Percentiles rank a stretch among this genome's conserved stretches.
Evolutionary conservation across 2,329 filamentous ascomycete genomes (phyloP).

Genomic region (Thielaviopsis populi): DNA sequence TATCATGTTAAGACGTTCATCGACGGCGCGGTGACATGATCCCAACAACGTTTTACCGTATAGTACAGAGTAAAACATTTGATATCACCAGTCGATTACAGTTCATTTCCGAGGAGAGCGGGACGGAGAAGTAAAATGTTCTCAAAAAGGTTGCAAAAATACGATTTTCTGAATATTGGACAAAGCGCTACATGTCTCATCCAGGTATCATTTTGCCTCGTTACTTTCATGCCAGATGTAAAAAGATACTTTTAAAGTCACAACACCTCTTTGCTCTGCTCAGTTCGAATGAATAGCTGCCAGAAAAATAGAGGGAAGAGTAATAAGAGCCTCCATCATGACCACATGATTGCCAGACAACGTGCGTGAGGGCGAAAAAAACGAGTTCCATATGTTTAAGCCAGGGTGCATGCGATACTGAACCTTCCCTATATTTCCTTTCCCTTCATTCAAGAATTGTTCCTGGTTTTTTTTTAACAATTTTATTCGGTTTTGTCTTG

Average conservation of each 20-base stretch:
- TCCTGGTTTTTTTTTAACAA: slow-evolving; percentile 25
- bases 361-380: slow-evolving; percentile 1
- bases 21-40: too few relatives aligned
- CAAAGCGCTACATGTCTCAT: background rate
- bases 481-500: slow-evolving; percentile 17
- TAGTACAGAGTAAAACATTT: too few relatives aligned
- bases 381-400: slow-evolving; percentile 16
- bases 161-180: background rate
- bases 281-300: background rate
- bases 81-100: too few relatives aligned
- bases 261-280: slow-evolving; percentile 10
- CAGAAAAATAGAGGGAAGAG: slow-evolving; percentile 11
- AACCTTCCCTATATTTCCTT: slow-evolving; percentile 9
- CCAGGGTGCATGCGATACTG: slow-evolving; percentile 11
- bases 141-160: background rate
- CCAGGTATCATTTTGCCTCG: background rate
- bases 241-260: slow-evolving; percentile 6
- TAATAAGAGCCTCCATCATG: slow-evolving; percentile 3
- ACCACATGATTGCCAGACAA: background rate
- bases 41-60: too few relatives aligned
- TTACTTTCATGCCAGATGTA: background rate
- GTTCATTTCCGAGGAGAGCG: too few relatives aligned
- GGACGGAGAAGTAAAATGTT: too few relatives aligned
- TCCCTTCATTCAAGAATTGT: slow-evolving; percentile 18
- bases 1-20: too few relatives aligned